A percentile compares a stretch with the other conserved stretches of the same genome.
These are phyloP conservation scores for Tubosaeta sp. DNA, from an alignment of 768 basidiomycete species.

Conservation along the genomic window DNA sequence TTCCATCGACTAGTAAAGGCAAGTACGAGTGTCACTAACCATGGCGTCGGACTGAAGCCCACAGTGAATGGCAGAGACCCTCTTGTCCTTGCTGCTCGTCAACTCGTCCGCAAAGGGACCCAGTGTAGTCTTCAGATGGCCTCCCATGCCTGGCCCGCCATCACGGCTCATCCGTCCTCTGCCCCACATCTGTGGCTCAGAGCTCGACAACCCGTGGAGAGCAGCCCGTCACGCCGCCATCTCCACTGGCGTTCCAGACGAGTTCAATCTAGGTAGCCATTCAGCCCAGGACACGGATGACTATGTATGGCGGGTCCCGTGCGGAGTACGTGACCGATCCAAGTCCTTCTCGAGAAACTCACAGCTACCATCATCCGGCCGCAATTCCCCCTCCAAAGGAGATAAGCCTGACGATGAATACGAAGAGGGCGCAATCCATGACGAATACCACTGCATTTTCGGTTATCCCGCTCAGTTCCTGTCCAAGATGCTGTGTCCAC, in stretches of 20 bases:
- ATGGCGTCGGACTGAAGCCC: not conserved
- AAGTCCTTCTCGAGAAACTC: slow-evolving; percentile 46
- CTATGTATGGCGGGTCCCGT: slow-evolving; percentile 62
- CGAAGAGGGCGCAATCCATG: slow-evolving; percentile 30
- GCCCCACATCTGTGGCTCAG: slow-evolving; percentile 43
- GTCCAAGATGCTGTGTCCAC: slow-evolving; percentile 76
- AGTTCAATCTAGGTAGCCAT: not conserved
- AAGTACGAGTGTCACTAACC: not conserved
- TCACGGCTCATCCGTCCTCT: slow-evolving; percentile 70
- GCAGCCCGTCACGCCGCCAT: slow-evolving; percentile 51
- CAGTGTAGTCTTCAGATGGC: slow-evolving; percentile 81
- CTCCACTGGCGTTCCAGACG: slow-evolving; percentile 21
- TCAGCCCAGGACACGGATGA: slow-evolving; percentile 35
- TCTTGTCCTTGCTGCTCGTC: slow-evolving; percentile 78
- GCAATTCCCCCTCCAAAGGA: slow-evolving; percentile 48
- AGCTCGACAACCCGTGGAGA: slow-evolving; percentile 72
- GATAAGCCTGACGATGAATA: slow-evolving; percentile 34
- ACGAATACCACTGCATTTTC: slow-evolving; percentile 67
- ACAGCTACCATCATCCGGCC: slow-evolving; percentile 44
- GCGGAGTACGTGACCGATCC: slow-evolving; percentile 45
- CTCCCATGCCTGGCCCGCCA: slow-evolving; percentile 60
- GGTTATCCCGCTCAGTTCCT: slow-evolving; percentile 80
- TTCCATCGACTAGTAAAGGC: not conserved
- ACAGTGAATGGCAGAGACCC: slow-evolving; percentile 62
- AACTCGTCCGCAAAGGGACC: slow-evolving; percentile 81